A percentile compares a stretch with the other conserved stretches of the same genome.
Conservation (phyloP, 2,329 filamentous ascomycete species). For the Teratosphaeria viscida region DNA sequence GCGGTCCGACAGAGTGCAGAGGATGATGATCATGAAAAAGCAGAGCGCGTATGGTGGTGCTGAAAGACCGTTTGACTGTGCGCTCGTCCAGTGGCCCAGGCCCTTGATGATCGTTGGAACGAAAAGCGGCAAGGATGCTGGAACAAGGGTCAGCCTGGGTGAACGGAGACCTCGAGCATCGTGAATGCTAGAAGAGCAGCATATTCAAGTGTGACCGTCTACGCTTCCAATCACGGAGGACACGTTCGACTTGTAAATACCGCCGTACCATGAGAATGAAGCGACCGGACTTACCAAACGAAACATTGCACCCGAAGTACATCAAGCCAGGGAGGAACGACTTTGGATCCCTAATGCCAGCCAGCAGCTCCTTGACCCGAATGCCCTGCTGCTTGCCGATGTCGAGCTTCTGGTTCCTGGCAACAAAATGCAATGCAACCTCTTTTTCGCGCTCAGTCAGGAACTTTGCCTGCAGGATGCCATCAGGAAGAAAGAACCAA, state of each 20-base stretch:
- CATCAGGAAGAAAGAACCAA: slow-evolving; percentile 45
- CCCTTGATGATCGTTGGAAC: slow-evolving; percentile 34
- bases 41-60: slow-evolving; percentile 33
- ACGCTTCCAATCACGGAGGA: too few species aligned
- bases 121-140: slow-evolving; percentile 26
- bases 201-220: background rate
- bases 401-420: slow-evolving; percentile 40
- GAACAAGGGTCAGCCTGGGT: background rate
- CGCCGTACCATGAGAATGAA: slow-evolving; percentile 9
- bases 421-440: slow-evolving; percentile 38
- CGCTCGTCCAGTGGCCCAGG: slow-evolving; percentile 54
- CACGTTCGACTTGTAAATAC: too few species aligned
- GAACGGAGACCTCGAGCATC: background rate
- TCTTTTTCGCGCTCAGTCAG: slow-evolving; percentile 48
- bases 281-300: slow-evolving; percentile 40
- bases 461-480: slow-evolving; percentile 37
- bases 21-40: slow-evolving; percentile 29
- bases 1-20: slow-evolving; percentile 29
- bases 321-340: slow-evolving; percentile 32
- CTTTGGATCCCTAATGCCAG: slow-evolving; percentile 31
- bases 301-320: slow-evolving; percentile 49
- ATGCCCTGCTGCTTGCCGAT: slow-evolving; percentile 29
- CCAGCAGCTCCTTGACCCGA: slow-evolving; percentile 37
- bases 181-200: background rate
- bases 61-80: slow-evolving; percentile 53